phyloP scores from a whole-genome alignment of 2,329 filamentous ascomycete genomes.

The Aspergillus ustus region DNA sequence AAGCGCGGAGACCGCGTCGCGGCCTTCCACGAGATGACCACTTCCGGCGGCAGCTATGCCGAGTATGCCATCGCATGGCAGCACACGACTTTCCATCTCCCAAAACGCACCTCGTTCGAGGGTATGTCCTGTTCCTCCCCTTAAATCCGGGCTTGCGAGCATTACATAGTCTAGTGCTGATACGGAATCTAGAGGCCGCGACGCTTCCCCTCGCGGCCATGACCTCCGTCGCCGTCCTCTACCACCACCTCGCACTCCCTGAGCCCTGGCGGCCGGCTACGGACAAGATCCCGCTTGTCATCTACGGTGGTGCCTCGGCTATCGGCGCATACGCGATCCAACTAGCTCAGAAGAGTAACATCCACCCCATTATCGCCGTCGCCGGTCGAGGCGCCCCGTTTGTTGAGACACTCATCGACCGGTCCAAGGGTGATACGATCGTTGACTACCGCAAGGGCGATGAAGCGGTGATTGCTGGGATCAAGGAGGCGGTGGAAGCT shows the following conservation, averaged over 20 bases:
- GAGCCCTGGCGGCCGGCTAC: slow-evolving; percentile 52
- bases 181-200: slow-evolving; percentile 51
- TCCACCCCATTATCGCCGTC: slow-evolving; percentile 66
- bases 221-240: slow-evolving; percentile 59
- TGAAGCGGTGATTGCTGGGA: slow-evolving; percentile 55
- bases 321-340: slow-evolving; percentile 65
- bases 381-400: slow-evolving; percentile 58
- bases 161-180: neutral
- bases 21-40: slow-evolving; percentile 54
- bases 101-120: slow-evolving; percentile 56
- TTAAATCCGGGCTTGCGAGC: neutral
- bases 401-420: slow-evolving; percentile 59
- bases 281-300: slow-evolving; percentile 45
- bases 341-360: slow-evolving; percentile 58
- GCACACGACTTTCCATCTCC: slow-evolving; percentile 61
- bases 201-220: slow-evolving; percentile 62
- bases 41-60: slow-evolving; percentile 57
- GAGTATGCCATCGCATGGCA: slow-evolving; percentile 61
- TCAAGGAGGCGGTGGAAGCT: slow-evolving; percentile 37
- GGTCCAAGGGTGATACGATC: slow-evolving; percentile 59
- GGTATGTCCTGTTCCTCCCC: slow-evolving; percentile 35
- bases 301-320: slow-evolving; percentile 57
- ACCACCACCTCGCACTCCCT: slow-evolving; percentile 52
- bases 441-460: slow-evolving; percentile 66
- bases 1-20: slow-evolving; percentile 60